Evolutionary conservation across 176 grass and related monocot species (phyloP), one percentile per base, ranked within the genome.

Genomic region (Carex cristatella): DNA sequence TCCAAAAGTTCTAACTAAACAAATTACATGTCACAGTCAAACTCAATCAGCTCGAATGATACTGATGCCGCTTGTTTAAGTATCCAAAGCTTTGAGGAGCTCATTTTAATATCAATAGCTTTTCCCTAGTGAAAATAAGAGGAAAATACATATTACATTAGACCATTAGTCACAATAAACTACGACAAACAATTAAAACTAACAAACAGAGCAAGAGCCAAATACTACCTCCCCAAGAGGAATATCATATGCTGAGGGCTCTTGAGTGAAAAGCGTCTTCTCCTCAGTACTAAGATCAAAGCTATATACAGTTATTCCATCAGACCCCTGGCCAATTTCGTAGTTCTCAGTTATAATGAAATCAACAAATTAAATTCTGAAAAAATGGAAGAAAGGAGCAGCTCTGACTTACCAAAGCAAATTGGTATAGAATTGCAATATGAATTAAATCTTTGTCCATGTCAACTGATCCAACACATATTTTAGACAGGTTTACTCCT

Each of bases 21-120:
- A 65, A 89, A 87, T 93, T 98, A 95, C 95, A 55, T 68, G 40
- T 93, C 75, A 81, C 11, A 83, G 49, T 93, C 87, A 49, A 85
- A 93, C 82, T 98, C 88, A 30, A 94, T 67, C 83, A 95, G 79
- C 78, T 95, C 95, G 80, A 92, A 98, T 38, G 91, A 63, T 87
- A 98, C 90, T 32, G 86, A 73, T 88, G 89, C 91, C 85, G 87
- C 86, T 92, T 93, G 91, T 90, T 93, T 98, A 83, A 98, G 91
- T 88, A 98, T 92, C 93, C 93, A 98, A 86, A 98, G 91, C 80
- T 98, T 98, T 28, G 65, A 12, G 2, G 35, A 87, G 86, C 85
- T 84, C 66, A 98, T 90, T 90, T 93, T 98, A 81, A 95, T 76
- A 85, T 98, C 93, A 18, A 93, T 49, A 66, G 92, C 80, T 83